These are phyloP conservation scores for Candida anutae DNA, from an alignment of 1,139 yeast genomes.

Conservation along the genomic window DNA sequence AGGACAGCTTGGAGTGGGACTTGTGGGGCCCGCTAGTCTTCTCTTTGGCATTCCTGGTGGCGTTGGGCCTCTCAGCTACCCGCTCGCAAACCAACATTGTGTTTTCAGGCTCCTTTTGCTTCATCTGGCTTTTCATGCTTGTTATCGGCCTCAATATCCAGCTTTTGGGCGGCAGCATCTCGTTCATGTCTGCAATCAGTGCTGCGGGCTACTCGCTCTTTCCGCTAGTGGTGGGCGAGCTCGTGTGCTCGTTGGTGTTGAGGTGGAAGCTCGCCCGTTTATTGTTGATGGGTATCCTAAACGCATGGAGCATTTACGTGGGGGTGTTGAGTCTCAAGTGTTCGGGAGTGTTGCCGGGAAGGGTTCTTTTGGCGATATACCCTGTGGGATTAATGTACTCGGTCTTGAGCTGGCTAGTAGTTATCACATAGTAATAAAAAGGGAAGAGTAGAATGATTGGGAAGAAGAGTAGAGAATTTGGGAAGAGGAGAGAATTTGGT, in stretches of 20 bases:
- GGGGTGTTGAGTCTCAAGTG: slow-evolving; percentile 58
- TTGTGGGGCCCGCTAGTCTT: slow-evolving; percentile 85
- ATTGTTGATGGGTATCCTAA: slow-evolving; percentile 43
- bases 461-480: too few species aligned
- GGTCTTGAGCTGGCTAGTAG: slow-evolving; percentile 70
- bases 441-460: too few species aligned
- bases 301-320: slow-evolving; percentile 69
- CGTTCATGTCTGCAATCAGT: slow-evolving; percentile 72
- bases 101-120: slow-evolving; percentile 42
- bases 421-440: slow-evolving; percentile 49
- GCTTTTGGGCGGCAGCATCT: slow-evolving; percentile 63
- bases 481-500: too few species aligned
- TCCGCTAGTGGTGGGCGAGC: slow-evolving; percentile 63
- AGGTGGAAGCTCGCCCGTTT: slow-evolving; percentile 49
- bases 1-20: slow-evolving; percentile 64
- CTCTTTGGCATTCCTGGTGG: slow-evolving; percentile 55
- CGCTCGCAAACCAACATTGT: slow-evolving; percentile 32
- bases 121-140: slow-evolving; percentile 51
- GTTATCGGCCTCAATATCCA: slow-evolving; percentile 63
- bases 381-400: slow-evolving; percentile 75
- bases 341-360: slow-evolving; percentile 61
- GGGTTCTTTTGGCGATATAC: slow-evolving; percentile 66
- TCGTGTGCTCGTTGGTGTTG: slow-evolving; percentile 48
- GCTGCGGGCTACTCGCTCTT: slow-evolving; percentile 78
- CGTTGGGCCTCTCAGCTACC: slow-evolving; percentile 39